These are phyloP conservation scores for Inga laurina DNA, from an alignment of 306 rosid species.

Conservation along the genomic window DNA sequence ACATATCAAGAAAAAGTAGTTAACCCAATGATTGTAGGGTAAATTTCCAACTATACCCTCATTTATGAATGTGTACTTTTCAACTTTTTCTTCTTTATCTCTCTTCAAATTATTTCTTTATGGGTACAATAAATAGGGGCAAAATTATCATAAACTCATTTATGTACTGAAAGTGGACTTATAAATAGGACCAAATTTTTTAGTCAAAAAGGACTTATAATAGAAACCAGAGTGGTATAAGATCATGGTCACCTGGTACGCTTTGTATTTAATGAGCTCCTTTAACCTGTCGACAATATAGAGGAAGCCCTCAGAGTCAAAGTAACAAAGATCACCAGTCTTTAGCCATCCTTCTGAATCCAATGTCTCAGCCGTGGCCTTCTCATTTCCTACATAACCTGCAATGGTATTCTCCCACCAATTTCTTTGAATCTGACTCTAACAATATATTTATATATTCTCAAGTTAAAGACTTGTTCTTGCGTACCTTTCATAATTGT, in stretches of 20 bases:
- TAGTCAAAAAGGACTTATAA: too few species aligned
- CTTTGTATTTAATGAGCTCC: conserved; percentile 94
- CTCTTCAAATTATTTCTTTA: too few species aligned
- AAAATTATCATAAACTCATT: too few species aligned
- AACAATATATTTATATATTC: background rate
- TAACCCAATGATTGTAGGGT: too few species aligned
- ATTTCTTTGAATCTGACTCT: background rate
- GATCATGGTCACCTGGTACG: conserved; percentile 65
- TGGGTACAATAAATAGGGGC: too few species aligned
- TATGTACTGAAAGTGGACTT: too few species aligned
- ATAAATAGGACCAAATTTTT: too few species aligned
- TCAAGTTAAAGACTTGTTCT: background rate
- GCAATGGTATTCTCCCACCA: conserved; percentile 5
- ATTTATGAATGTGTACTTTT: too few species aligned
- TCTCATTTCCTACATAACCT: conserved; percentile 86
- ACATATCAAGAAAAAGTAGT: too few species aligned
- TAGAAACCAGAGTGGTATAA: too few species aligned
- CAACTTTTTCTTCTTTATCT: too few species aligned
- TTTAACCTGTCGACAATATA: conserved; percentile 81
- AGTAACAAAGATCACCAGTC: conserved; percentile 92
- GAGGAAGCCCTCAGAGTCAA: conserved; percentile 54
- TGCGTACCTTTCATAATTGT: background rate
- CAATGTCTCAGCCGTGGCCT: conserved; percentile 75
- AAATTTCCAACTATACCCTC: too few species aligned
- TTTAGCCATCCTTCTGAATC: conserved; percentile 86